Evolutionary conservation across 345 rosid genomes (phyloP).

Genomic region (Hevea brasiliensis): DNA sequence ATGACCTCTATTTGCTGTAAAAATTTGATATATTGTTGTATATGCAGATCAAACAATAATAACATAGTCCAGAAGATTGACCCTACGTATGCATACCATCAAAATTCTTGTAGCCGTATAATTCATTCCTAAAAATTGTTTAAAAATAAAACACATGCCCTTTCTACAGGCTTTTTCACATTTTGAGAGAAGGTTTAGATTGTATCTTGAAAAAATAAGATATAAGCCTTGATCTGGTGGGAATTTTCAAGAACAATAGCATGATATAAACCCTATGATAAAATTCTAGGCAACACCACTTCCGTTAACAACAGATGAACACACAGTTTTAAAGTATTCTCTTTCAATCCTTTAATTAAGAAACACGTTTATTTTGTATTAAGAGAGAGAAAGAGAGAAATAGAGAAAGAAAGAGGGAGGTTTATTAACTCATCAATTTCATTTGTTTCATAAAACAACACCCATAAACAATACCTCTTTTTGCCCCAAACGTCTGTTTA

Average conservation of each 20-base stretch:
- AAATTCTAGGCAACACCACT: background rate
- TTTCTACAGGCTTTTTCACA: background rate
- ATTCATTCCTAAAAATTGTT: background rate
- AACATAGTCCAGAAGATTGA: background rate
- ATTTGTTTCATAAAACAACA: background rate
- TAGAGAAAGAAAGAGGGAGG: too few species aligned
- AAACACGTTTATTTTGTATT: background rate
- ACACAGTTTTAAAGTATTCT: background rate
- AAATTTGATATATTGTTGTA: too few species aligned
- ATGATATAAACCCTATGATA: too few species aligned
- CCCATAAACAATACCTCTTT: constrained; percentile 66
- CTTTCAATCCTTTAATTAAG: background rate
- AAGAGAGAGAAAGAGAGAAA: constrained; percentile 2
- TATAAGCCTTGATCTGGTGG: background rate
- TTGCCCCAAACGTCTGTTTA: constrained; percentile 81
- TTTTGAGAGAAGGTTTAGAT: background rate
- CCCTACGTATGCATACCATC: background rate
- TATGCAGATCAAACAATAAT: too few species aligned
- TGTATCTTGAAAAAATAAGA: background rate
- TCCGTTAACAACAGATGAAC: background rate
- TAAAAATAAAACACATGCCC: background rate
- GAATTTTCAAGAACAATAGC: background rate
- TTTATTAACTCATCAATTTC: background rate
- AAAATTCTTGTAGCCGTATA: too few species aligned
- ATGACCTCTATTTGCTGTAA: background rate